Evolutionary conservation across 441 rosid genomes (phyloP).

Genomic region (Viola pubescens): DNA sequence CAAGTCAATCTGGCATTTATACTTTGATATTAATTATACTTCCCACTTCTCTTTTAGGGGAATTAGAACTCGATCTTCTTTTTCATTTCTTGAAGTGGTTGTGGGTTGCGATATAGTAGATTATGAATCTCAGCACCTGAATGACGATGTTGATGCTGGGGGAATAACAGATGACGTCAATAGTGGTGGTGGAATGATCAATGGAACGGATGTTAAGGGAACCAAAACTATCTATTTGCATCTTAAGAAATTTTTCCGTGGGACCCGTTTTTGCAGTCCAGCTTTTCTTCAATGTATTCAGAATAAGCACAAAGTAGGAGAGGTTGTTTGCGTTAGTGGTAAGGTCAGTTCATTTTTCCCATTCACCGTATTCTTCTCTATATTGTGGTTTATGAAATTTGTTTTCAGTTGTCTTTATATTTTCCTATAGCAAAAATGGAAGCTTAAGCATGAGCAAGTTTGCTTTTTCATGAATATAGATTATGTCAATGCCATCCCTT

Average conservation of each 20-base stretch:
- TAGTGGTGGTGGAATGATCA: too few species aligned
- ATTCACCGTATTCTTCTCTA: constrained; percentile 6
- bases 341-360: constrained; percentile 45
- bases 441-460: constrained; percentile 11
- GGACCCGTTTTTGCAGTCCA: constrained; percentile 65
- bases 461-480: constrained; percentile 3
- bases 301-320: constrained; percentile 58
- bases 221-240: constrained; percentile 62
- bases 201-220: constrained; percentile 13
- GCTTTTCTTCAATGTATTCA: constrained; percentile 63
- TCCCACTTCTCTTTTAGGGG: constrained; percentile 46
- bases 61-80: constrained; percentile 55
- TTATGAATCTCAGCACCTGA: constrained; percentile 27
- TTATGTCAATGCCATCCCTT: neutral
- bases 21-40: neutral
- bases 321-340: constrained; percentile 80
- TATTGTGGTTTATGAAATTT: constrained; percentile 13
- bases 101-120: constrained; percentile 62
- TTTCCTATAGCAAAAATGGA: neutral
- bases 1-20: neutral
- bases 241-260: constrained; percentile 82
- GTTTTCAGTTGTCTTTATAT: neutral
- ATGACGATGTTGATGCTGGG: constrained; percentile 19
- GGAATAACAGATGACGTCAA: neutral
- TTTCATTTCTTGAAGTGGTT: constrained; percentile 82